Evolutionary conservation across 2,329 filamentous ascomycete genomes (phyloP).

Genomic region (Dactylellina haptotyla): DNA sequence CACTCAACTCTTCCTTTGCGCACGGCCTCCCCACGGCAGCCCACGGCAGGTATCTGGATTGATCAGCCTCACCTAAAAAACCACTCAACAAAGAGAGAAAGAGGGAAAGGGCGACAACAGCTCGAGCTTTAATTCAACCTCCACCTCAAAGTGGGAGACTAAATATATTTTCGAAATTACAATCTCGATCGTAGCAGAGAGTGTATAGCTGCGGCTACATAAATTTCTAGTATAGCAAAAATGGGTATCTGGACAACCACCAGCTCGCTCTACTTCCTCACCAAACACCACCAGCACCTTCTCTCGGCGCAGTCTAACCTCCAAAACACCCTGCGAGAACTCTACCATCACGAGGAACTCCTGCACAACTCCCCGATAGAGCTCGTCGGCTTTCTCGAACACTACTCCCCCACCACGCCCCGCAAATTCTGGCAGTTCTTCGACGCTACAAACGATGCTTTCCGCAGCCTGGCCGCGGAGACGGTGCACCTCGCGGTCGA

Average conservation of each 20-base stretch:
- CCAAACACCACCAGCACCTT: slow-evolving; percentile 52
- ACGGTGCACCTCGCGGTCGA: slow-evolving; percentile 46
- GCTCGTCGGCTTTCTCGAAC: slow-evolving; percentile 27
- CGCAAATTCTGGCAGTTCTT: slow-evolving; percentile 53
- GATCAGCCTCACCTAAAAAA: no score
- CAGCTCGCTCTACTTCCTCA: slow-evolving; percentile 49
- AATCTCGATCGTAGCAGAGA: no score
- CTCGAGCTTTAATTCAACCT: no score
- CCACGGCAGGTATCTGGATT: no score
- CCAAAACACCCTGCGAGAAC: slow-evolving; percentile 49
- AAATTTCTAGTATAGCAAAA: slow-evolving; percentile 13
- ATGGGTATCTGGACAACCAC: slow-evolving; percentile 53
- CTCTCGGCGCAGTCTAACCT: slow-evolving; percentile 50
- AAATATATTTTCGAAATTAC: no score
- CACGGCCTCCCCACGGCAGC: no score
- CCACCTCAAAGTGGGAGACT: no score
- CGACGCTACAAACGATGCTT: slow-evolving; percentile 34
- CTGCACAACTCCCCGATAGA: slow-evolving; percentile 37
- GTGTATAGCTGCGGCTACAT: no score
- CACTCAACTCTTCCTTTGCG: no score
- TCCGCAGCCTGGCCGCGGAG: slow-evolving; percentile 31
- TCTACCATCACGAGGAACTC: slow-evolving; percentile 54
- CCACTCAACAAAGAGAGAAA: background rate
- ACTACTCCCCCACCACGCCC: slow-evolving; percentile 27
- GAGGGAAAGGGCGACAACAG: no score